Evolutionary conservation across 2,329 filamentous ascomycete species (phyloP).

Genomic region (Torrubiella hemipterigena): DNA sequence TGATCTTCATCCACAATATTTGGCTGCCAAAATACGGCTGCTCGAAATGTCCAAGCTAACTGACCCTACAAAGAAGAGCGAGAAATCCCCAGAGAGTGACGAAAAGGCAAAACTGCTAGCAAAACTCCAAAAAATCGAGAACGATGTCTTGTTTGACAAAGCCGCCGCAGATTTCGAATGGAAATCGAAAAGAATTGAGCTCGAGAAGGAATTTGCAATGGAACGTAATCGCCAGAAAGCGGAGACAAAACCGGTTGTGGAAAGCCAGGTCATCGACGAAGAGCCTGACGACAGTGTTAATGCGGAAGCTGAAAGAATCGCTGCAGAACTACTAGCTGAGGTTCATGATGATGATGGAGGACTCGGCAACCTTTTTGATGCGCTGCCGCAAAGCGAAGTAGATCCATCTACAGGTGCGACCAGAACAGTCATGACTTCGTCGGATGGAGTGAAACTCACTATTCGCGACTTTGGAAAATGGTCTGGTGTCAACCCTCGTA

Average conservation of each 20-base stretch:
- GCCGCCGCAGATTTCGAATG: constrained; percentile 53
- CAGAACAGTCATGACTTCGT: constrained; percentile 39
- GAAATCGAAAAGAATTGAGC: constrained; percentile 42
- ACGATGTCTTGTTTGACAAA: constrained; percentile 64
- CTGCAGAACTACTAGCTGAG: constrained; percentile 45
- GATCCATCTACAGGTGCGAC: constrained; percentile 47
- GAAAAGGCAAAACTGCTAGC: constrained; percentile 49
- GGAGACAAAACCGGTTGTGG: constrained; percentile 10
- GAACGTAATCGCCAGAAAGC: constrained; percentile 24
- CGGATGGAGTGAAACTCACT: constrained; percentile 41
- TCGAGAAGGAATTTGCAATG: constrained; percentile 51
- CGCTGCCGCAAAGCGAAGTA: constrained; percentile 47
- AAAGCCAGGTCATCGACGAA: constrained; percentile 11
- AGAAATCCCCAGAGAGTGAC: constrained; percentile 12
- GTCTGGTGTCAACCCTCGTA: constrained; percentile 62
- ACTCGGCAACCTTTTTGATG: constrained; percentile 40
- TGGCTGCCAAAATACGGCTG: constrained; percentile 61
- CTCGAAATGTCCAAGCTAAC: constrained; percentile 38
- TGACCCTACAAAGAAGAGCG: constrained; percentile 10
- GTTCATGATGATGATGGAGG: constrained; percentile 43
- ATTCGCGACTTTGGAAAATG: constrained; percentile 79
- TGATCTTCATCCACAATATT: constrained; percentile 60
- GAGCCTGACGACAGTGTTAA: constrained; percentile 33
- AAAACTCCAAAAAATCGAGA: constrained; percentile 67
- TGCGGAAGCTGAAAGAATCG: constrained; percentile 45